Conservation (phyloP, 1,284 basidiomycete genomes). For the Naganishia albida region DNA sequence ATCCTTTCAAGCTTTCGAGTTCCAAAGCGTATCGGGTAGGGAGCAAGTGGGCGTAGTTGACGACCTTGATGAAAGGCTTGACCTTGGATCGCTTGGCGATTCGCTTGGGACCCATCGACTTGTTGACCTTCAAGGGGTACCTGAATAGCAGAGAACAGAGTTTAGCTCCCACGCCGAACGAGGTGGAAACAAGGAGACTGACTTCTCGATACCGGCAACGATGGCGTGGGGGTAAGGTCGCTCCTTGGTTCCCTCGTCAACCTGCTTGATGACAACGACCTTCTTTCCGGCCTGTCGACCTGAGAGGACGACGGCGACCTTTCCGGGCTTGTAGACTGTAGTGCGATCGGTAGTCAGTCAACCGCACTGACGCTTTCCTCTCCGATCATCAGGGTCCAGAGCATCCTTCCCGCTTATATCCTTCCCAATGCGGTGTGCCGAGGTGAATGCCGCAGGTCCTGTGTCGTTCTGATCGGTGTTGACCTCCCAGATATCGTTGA, state of each 20-base stretch:
- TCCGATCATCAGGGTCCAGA: background rate
- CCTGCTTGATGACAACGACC: constrained; percentile 91
- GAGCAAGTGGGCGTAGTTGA: constrained; percentile 98
- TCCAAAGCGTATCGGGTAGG: constrained; percentile 95
- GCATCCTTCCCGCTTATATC: background rate
- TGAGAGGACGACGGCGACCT: constrained; percentile 94
- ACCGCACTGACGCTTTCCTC: background rate
- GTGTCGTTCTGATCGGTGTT: background rate
- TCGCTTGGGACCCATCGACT: constrained; percentile 94
- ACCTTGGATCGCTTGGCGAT: constrained; percentile 85
- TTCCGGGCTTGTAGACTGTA: constrained; percentile 94
- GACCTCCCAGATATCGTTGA: background rate
- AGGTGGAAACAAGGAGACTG: constrained; percentile 4
- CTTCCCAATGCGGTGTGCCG: background rate
- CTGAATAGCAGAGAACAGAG: constrained; percentile 46
- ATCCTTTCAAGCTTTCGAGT: constrained; percentile 85
- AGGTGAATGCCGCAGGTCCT: background rate
- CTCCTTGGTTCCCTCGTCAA: constrained; percentile 84
- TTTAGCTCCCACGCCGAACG: background rate
- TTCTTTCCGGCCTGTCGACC: constrained; percentile 98
- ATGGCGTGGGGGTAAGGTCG: constrained; percentile 92
- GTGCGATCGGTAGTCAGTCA: background rate
- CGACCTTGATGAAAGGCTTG: constrained; percentile 98
- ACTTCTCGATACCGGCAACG: constrained; percentile 86
- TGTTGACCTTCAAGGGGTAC: constrained; percentile 93